Evolutionary conservation across 495 filamentous ascomycete genomes (phyloP).

Genomic region (Polyplosphaeria fusca): DNA sequence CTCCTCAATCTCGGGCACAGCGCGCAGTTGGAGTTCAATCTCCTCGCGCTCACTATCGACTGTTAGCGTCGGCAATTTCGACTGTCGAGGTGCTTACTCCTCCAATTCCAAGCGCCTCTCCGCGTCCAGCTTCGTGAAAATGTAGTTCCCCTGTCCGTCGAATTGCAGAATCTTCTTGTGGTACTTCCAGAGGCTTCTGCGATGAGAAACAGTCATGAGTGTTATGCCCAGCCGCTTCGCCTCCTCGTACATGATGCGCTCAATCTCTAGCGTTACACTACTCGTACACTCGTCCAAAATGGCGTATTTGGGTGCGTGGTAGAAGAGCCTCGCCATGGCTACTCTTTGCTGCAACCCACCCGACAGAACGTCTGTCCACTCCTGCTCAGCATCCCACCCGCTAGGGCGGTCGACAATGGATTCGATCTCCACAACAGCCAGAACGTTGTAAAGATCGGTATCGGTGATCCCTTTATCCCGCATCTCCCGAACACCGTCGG

Average conservation of each 20-base stretch:
- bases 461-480: conserved; percentile 80
- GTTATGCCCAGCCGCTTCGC: conserved; percentile 89
- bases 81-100: conserved; percentile 54
- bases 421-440: conserved; percentile 76
- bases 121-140: conserved; percentile 88
- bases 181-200: conserved; percentile 92
- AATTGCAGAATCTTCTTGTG: conserved; percentile 92
- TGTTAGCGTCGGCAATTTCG: conserved; percentile 14
- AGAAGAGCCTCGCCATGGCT: conserved; percentile 95
- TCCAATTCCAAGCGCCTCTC: conserved; percentile 80
- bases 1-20: conserved; percentile 82
- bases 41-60: conserved; percentile 85
- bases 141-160: conserved; percentile 85
- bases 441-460: conserved; percentile 69
- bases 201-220: conserved; percentile 91
- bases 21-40: conserved; percentile 75
- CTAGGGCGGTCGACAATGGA: conserved; percentile 75
- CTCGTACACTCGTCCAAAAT: conserved; percentile 97
- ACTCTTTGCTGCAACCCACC: conserved; percentile 94
- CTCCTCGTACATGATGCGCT: conserved; percentile 94
- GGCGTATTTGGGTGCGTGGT: conserved; percentile 86
- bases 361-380: conserved; percentile 90
- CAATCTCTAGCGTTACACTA: conserved; percentile 86
- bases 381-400: conserved; percentile 92
- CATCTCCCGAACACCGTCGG: conserved; percentile 84